A percentile compares a stretch with the other conserved stretches of the same genome.
phyloP scores from a whole-genome alignment of 202 grass and related monocot species.

The Hordeum pubiflorum region DNA sequence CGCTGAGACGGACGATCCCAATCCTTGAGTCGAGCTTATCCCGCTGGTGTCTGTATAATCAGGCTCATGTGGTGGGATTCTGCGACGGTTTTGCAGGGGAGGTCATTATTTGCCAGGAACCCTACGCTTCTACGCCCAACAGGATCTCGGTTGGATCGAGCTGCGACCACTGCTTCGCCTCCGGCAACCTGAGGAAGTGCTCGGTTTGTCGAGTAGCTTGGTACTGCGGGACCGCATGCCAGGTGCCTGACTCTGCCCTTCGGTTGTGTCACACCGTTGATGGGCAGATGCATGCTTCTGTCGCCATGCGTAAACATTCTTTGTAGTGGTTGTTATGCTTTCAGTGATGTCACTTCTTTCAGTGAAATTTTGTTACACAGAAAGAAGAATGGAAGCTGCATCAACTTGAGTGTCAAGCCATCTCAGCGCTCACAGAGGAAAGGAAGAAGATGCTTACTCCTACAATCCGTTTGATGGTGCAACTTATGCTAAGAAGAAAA shows the following conservation, averaged over 20 bases:
- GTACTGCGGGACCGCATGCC: slow-evolving; percentile 64
- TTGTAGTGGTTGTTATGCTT: background rate
- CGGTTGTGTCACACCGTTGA: background rate
- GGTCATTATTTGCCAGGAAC: slow-evolving; percentile 63
- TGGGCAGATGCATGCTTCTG: background rate
- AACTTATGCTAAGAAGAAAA: slow-evolving; percentile 55
- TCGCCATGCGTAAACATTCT: background rate
- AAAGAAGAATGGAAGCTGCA: slow-evolving; percentile 83
- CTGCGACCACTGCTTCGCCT: slow-evolving; percentile 68
- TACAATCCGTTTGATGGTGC: slow-evolving; percentile 67
- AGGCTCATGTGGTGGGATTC: background rate
- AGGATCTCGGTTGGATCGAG: slow-evolving; percentile 38
- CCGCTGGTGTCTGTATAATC: background rate
- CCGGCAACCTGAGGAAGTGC: slow-evolving; percentile 62
- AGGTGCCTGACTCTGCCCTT: slow-evolving; percentile 45
- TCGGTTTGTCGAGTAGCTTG: slow-evolving; percentile 65
- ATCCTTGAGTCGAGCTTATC: background rate
- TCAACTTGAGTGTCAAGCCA: slow-evolving; percentile 64
- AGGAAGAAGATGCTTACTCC: slow-evolving; percentile 77
- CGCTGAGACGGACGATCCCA: background rate
- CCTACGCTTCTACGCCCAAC: slow-evolving; percentile 53
- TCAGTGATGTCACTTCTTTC: background rate
- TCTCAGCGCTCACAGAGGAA: slow-evolving; percentile 46
- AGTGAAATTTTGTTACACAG: slow-evolving; percentile 20
- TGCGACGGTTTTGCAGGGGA: slow-evolving; percentile 43